phyloP scores from a whole-genome alignment of 768 basidiomycete species.

The Lactarius hengduanensis region DNA sequence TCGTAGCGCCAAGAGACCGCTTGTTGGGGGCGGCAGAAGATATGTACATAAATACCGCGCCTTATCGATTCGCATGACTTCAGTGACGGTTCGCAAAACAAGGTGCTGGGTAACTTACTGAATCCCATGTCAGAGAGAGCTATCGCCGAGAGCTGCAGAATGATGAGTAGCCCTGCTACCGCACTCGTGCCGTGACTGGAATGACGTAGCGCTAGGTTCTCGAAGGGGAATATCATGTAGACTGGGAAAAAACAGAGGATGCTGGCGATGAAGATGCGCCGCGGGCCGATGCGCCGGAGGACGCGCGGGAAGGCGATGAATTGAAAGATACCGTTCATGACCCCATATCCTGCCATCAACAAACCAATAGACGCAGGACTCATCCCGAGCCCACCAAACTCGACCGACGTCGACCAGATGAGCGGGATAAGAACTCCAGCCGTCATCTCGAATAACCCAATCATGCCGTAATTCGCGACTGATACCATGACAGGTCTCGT shows the following conservation, averaged over 20 bases:
- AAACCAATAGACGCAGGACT: conserved; percentile 40
- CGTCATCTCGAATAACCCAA: conserved; percentile 46
- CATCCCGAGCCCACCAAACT: conserved; percentile 42
- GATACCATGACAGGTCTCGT: conserved; percentile 41
- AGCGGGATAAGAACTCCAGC: conserved; percentile 44
- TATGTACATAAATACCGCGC: conserved; percentile 69
- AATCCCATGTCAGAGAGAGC: conserved; percentile 20
- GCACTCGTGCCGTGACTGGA: not conserved
- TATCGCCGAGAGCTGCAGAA: conserved; percentile 19
- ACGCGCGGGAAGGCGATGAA: conserved; percentile 40
- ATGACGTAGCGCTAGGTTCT: conserved; percentile 13
- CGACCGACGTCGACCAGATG: conserved; percentile 45
- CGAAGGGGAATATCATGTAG: conserved; percentile 35
- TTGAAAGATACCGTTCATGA: conserved; percentile 41
- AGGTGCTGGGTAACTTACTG: conserved; percentile 9
- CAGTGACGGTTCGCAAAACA: not conserved
- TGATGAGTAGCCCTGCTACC: conserved; percentile 1
- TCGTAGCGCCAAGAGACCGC: conserved; percentile 64
- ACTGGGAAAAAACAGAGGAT: conserved; percentile 31
- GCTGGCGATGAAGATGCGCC: conserved; percentile 34
- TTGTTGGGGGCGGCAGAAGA: conserved; percentile 62
- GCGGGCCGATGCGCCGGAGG: conserved; percentile 40
- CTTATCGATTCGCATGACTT: conserved; percentile 38
- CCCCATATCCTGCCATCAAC: conserved; percentile 39
- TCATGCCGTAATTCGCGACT: conserved; percentile 43